Evolutionary conservation across 163 green algal genomes (phyloP), one percentile per base, ranked within the genome.

Genomic region (Chloroidium sp.): DNA sequence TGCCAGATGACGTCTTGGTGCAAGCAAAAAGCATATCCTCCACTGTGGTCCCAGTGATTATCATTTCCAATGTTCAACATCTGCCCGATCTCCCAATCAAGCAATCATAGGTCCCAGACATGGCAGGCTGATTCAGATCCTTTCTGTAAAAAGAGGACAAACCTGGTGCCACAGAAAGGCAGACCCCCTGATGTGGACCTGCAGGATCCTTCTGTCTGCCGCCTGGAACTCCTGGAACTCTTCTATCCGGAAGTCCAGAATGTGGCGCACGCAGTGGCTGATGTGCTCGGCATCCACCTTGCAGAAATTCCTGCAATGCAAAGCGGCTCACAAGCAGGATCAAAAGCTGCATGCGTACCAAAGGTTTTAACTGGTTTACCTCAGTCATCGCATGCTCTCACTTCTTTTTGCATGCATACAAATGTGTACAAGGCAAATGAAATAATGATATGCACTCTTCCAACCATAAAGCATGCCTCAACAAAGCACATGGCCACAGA

Each of bases 81-180:
- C 67, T 72, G 10, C 67, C 6, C 6, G 67, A 72, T 6, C 6
- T 10, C 6, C 67, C 10, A 6, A 72, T n/a, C 6, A 72, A 72
- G 6, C 6, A 72, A n/a, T 6, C 67, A 72, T 72, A 10, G 10
- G 6, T 72, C 6, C 10, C 67, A 72, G 10, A 10, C 6, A 6
- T n/a, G 10, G 67, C 10, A 36, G 36, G 67, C 6, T 72, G 6
- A 72, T 72, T 72, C 6, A 6, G 6, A 72, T 6, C 67, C 67
- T n/a, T 10, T n/a, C 67, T n/a, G 6, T n/a, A n/a, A n/a, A n/a
- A 6, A 72, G 67, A 72, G 67, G 6, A 3, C 69, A 1, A 74
- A 96, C 93, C 88, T 97, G 93, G 82, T 97, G 94, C 92, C 93
- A 98, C 67, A 97, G 88, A 87, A 97, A 97, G 1, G 93, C 93